These are phyloP conservation scores for Lotus japonicus DNA, from an alignment of 306 rosid species.

Conservation along the genomic window DNA sequence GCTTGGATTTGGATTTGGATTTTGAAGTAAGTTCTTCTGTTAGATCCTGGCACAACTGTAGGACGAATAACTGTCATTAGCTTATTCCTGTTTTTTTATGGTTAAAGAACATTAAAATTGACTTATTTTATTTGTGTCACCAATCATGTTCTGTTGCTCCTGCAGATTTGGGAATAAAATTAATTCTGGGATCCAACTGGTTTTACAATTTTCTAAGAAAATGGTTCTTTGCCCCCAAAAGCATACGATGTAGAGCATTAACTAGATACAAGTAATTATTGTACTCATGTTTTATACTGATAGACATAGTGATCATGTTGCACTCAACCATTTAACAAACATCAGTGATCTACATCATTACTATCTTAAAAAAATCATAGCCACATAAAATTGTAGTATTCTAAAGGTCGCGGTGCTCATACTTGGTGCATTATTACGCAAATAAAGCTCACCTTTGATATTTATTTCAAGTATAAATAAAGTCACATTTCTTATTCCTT, in stretches of 20 bases:
- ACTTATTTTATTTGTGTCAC: conserved; percentile 6
- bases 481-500: neutral
- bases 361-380: neutral
- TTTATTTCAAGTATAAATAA: neutral
- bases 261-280: neutral
- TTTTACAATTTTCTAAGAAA: neutral
- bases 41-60: conserved; percentile 20
- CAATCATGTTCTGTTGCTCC: neutral
- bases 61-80: neutral
- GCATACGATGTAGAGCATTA: neutral
- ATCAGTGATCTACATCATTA: neutral
- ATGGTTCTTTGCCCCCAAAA: neutral
- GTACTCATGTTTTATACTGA: neutral
- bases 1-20: conserved; percentile 6
- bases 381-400: neutral
- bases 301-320: neutral
- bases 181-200: conserved; percentile 8
- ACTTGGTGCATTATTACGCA: neutral
- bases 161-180: conserved; percentile 5
- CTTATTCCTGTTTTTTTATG: neutral
- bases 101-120: neutral
- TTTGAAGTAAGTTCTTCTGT: conserved; percentile 21
- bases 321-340: neutral
- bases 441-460: neutral
- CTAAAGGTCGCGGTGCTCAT: neutral